Evolutionary conservation across 768 basidiomycete species (phyloP).

Genomic region (Auricularia sp.): DNA sequence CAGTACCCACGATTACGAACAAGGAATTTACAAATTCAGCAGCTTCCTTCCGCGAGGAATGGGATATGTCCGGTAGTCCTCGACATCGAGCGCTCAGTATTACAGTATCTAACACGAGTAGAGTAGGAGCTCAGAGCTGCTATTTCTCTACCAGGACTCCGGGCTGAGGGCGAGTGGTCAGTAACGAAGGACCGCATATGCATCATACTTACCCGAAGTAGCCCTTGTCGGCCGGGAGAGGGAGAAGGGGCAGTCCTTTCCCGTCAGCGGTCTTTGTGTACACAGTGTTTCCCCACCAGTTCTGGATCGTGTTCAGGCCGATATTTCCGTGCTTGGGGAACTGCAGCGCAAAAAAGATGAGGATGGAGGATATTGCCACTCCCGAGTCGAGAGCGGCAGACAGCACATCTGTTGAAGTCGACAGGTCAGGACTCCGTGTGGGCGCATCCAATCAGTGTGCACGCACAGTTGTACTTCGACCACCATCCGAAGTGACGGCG

Average conservation of each 20-base stretch:
- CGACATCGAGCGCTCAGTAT: too few species aligned
- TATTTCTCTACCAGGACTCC: too few species aligned
- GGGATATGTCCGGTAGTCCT: too few species aligned
- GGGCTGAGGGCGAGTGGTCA: too few species aligned
- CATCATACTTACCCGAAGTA: neutral
- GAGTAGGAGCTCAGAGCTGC: too few species aligned
- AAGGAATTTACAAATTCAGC: too few species aligned
- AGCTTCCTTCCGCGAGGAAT: too few species aligned
- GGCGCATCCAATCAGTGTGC: too few species aligned
- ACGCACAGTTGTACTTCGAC: conserved; percentile 41
- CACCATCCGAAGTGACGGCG: conserved; percentile 56
- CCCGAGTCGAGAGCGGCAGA: conserved; percentile 66
- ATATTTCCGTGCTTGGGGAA: conserved; percentile 54
- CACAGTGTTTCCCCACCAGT: conserved; percentile 63
- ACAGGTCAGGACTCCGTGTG: neutral
- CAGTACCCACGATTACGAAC: too few species aligned
- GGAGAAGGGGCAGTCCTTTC: conserved; percentile 42
- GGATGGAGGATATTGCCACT: conserved; percentile 43
- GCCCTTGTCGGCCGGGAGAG: conserved; percentile 15
- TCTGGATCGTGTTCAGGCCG: conserved; percentile 38
- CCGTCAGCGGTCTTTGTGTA: conserved; percentile 50
- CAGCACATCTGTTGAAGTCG: conserved; percentile 36
- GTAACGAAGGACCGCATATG: too few species aligned
- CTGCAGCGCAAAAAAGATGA: conserved; percentile 55
- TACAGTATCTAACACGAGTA: too few species aligned